Base-by-base conservation (phyloP, 306 rosid genomes). In the Pterocarpus santalinus region DNA sequence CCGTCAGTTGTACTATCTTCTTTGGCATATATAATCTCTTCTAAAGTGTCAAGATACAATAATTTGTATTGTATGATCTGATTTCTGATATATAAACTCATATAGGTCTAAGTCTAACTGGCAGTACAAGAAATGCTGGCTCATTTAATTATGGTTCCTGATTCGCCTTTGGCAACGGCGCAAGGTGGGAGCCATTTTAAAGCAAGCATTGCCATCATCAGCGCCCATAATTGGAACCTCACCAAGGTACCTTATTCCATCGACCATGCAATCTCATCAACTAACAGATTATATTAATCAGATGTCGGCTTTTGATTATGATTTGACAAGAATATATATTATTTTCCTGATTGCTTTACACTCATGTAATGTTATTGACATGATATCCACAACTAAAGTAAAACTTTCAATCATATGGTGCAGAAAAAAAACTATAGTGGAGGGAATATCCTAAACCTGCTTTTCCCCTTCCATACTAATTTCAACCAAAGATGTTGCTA, bases 401-500 rank as follows among this genome's bases (percentile, higher is more conserved):
- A 15, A 14, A 46, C 65, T 61, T 43, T 71, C 75, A 78, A 86
- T 76, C 80, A 68, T 57, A 75, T 80, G 2, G 75, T 33, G 82
- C 83, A 80, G 16, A 80, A 70, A 78, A 84, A 47, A 58, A 38
- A 53, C 77, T 77, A 69, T 84, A 70, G 75, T 78, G 80, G 76
- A 73, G 53, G 46, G 86, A 84, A 87, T 87, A 81, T 84, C 88
- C 90, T 87, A 84, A 84, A 57, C 80, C n/a, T 65, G n/a, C 85
- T 84, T 84, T 84, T 33, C 63, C 55, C 57, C 55, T 63, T 82
- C 76, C 77, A 22, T 56, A 44, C 49, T 71, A 73, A 73, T 78
- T 73, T 87, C 60, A 68, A 84, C 17, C 53, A 76, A 16, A 12
- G 0, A 65, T 56, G 73, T 39, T 79, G 28, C 28, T 22, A 22